Conservation (phyloP, 2,329 filamentous ascomycete genomes). For the Xylaria arbuscula region DNA sequence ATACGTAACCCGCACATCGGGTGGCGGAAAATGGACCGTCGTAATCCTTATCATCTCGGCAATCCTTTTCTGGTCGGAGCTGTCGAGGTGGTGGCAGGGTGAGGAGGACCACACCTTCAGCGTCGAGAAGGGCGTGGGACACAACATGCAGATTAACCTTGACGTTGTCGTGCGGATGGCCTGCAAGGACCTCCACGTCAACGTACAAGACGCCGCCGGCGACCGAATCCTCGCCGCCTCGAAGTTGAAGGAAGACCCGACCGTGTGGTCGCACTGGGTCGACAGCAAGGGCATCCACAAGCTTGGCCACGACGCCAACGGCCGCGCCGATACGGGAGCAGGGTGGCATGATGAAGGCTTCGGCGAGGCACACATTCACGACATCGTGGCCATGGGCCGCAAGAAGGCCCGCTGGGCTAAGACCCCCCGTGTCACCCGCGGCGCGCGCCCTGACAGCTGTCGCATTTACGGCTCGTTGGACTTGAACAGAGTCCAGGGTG, state of each 20-base stretch:
- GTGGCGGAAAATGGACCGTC: conserved; percentile 94
- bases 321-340: conserved; percentile 66
- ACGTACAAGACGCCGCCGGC: conserved; percentile 94
- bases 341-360: conserved; percentile 75
- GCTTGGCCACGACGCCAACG: conserved; percentile 66
- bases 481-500: conserved; percentile 95
- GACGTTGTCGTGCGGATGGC: conserved; percentile 92
- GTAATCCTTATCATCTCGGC: conserved; percentile 79
- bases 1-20: conserved; percentile 84
- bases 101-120: conserved; percentile 88
- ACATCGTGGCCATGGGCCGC: conserved; percentile 80
- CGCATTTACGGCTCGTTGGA: conserved; percentile 90
- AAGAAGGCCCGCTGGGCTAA: conserved; percentile 76
- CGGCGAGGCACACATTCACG: conserved; percentile 86
- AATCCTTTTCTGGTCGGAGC: conserved; percentile 81
- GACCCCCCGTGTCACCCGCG: conserved; percentile 74
- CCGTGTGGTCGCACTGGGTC: conserved; percentile 85
- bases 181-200: conserved; percentile 90
- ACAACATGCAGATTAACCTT: conserved; percentile 91
- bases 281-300: conserved; percentile 74
- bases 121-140: conserved; percentile 90
- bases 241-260: conserved; percentile 78
- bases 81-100: conserved; percentile 85
- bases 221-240: conserved; percentile 88
- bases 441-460: conserved; percentile 73